Base-by-base conservation (phyloP, 805 yeast genomes). In the Candida sakaeoensis region DNA sequence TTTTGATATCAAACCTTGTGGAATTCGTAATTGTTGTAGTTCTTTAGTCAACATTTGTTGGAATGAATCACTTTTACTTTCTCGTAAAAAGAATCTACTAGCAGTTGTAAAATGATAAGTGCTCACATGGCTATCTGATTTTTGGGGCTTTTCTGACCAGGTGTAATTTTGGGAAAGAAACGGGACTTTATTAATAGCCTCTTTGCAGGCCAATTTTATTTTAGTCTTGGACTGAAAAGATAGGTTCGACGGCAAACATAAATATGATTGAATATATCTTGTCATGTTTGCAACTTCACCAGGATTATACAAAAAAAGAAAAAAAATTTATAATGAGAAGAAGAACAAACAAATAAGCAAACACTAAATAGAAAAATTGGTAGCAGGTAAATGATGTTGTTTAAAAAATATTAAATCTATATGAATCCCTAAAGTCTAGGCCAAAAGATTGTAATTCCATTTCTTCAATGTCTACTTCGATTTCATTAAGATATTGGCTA, bases 201-300 rank as follows among this genome's bases (percentile, higher is more conserved):
- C 29, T 3, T 28, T 17, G 15, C 31, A 26, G 8, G 29, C 36
- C 23, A 12, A 8, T 16, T 36, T 27, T 13, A 42, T 4, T 17
- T 24, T 25, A 13, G 23, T 23, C 15, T 14, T 26, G 5, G 25
- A 16, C 13, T 17, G 14, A 8, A 21, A 23, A 4, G 34, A n/a
- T 10, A 41, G 27, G n/a, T 23, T 38, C 39, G 44, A 44, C 6
- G 42, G 41, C 10, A 43, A 13, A 33, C 26, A 36, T 17, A 36
- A 17, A 36, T 16, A 40, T 9, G 15, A 22, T 27, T 25, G 34
- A 13, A 21, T 18, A 24, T 12, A 7, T 17, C 23, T 28, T 16
- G 28, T 34, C 28, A 14, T 17, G 34, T 33, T 27, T 34, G 38
- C 16, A 12, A 15, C 26, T 23, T 23, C 8, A 12, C 26, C 26